phyloP scores from a whole-genome alignment of 768 basidiomycete genomes.

The Lactarius hatsudake region DNA sequence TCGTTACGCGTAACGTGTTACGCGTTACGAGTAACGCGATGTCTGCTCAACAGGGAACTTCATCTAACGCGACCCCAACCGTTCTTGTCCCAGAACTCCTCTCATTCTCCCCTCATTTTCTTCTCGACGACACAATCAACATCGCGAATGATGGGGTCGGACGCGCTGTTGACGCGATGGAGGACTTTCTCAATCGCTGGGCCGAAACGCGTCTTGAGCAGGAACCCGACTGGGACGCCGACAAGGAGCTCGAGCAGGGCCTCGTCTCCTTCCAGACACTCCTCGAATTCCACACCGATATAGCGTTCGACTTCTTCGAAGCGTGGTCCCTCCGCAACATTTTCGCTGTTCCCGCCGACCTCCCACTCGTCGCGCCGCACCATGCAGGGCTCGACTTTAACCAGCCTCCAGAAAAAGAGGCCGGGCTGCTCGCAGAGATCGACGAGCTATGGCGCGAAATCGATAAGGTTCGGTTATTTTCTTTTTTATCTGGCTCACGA shows the following conservation, averaged over 20 bases:
- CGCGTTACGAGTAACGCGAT: no score
- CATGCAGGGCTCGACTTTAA: conserved; percentile 71
- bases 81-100: conserved; percentile 69
- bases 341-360: conserved; percentile 67
- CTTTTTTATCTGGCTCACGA: no score
- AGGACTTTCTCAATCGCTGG: conserved; percentile 73
- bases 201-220: conserved; percentile 58
- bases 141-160: conserved; percentile 76
- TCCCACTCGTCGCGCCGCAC: conserved; percentile 73
- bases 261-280: conserved; percentile 85
- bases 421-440: conserved; percentile 58
- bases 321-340: conserved; percentile 88
- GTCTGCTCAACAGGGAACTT: not conserved
- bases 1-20: not conserved
- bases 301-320: conserved; percentile 90
- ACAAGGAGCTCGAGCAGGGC: conserved; percentile 73
- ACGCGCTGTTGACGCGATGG: conserved; percentile 75
- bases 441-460: conserved; percentile 64
- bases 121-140: conserved; percentile 86
- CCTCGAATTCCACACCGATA: conserved; percentile 82
- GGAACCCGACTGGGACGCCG: conserved; percentile 53
- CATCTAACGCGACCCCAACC: conserved; percentile 35
- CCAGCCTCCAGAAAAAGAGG: conserved; percentile 50
- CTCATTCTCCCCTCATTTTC: conserved; percentile 78
- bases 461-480: conserved; percentile 55